phyloP scores from a whole-genome alignment of 1,284 basidiomycete species.

The Apiotrichum laibachii region DNA sequence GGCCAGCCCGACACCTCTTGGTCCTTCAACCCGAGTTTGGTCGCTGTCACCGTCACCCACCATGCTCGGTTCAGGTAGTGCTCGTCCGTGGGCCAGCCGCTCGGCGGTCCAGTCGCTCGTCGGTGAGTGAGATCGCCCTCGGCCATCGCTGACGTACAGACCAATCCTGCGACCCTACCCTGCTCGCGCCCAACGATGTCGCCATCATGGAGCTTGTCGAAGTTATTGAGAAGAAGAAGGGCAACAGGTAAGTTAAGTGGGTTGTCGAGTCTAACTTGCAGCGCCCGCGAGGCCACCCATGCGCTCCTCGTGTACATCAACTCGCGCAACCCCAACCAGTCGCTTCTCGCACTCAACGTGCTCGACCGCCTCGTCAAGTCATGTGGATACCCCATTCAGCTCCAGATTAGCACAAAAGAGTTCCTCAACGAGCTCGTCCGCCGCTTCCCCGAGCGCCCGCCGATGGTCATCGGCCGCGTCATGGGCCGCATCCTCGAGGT shows the following conservation, averaged over 20 bases:
- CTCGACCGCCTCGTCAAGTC: constrained; percentile 92
- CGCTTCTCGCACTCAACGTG: constrained; percentile 53
- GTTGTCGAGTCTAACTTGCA: constrained; percentile 8
- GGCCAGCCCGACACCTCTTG: no score
- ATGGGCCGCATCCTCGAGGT: constrained; percentile 93
- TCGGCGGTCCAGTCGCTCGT: constrained; percentile 48
- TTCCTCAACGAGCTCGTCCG: constrained; percentile 98
- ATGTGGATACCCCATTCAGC: constrained; percentile 94
- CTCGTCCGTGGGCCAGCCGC: constrained; percentile 40
- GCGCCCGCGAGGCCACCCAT: constrained; percentile 52
- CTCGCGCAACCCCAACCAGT: constrained; percentile 47
- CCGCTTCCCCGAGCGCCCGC: constrained; percentile 94
- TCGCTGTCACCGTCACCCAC: constrained; percentile 7
- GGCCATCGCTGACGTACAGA: constrained; percentile 43
- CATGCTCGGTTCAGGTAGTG: constrained; percentile 29
- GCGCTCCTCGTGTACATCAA: constrained; percentile 53
- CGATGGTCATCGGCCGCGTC: constrained; percentile 87
- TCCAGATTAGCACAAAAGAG: constrained; percentile 98
- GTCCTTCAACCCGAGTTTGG: neutral
- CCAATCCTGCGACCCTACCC: constrained; percentile 82
- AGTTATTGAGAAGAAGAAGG: constrained; percentile 90
- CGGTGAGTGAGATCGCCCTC: constrained; percentile 31
- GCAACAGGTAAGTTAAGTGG: constrained; percentile 74
- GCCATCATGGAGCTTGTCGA: constrained; percentile 91
- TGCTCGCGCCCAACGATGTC: constrained; percentile 86